phyloP scores from a whole-genome alignment of 192 early-diverging fungal species.

The Allomyces arbusculus region DNA sequence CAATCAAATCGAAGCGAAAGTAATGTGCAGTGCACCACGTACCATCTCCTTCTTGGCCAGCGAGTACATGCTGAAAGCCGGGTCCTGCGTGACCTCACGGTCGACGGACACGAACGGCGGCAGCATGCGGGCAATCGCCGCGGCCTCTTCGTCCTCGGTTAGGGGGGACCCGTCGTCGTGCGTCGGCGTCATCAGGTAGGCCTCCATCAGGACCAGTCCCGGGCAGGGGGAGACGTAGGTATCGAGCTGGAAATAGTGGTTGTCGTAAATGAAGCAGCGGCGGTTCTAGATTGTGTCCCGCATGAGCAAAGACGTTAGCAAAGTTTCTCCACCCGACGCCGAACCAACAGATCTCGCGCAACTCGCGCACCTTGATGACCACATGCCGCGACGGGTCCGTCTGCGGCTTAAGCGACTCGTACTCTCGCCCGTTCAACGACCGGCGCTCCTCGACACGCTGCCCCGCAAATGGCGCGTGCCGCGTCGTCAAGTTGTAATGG shows the following conservation, averaged over 20 bases:
- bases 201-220: conserved; percentile 18
- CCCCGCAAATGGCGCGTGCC: conserved; percentile 9
- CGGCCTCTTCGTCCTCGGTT: background rate
- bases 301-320: background rate
- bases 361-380: conserved; percentile 5
- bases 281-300: conserved; percentile 10
- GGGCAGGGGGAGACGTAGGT: conserved; percentile 9
- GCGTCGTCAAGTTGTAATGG: conserved; percentile 9
- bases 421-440: conserved; percentile 14
- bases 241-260: conserved; percentile 22
- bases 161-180: background rate
- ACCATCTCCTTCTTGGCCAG: background rate
- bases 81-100: background rate
- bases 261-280: conserved; percentile 18
- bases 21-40: too few species aligned
- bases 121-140: background rate
- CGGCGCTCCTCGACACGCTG: conserved; percentile 19
- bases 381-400: conserved; percentile 12
- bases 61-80: background rate
- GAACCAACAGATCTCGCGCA: too few species aligned
- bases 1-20: too few species aligned
- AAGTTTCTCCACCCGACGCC: too few species aligned
- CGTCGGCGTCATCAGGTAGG: background rate
- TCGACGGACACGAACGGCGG: background rate
- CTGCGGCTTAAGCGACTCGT: conserved; percentile 12